Evolutionary conservation across 2,329 filamentous ascomycete species (phyloP).

Genomic region (Cladosporium sp.): DNA sequence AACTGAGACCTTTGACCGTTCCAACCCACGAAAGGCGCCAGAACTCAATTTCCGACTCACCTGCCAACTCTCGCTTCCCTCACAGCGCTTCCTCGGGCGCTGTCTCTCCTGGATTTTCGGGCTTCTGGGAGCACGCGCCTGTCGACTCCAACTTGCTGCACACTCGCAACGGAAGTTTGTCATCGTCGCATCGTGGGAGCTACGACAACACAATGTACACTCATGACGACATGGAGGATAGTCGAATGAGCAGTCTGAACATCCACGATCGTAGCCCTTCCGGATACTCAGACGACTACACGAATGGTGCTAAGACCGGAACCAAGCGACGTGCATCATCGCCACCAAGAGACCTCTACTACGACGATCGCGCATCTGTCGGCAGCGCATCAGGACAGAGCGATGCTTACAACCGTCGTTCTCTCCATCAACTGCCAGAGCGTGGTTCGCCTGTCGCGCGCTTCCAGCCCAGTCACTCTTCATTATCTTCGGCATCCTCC

Average conservation of each 20-base stretch:
- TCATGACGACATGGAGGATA: slow-evolving; percentile 55
- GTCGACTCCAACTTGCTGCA: slow-evolving; percentile 29
- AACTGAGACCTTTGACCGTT: slow-evolving; percentile 47
- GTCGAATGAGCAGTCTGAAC: slow-evolving; percentile 52
- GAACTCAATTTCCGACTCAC: slow-evolving; percentile 40
- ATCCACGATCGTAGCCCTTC: slow-evolving; percentile 55
- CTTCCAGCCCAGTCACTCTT: slow-evolving; percentile 41
- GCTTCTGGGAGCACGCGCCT: slow-evolving; percentile 43
- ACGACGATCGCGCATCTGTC: slow-evolving; percentile 47
- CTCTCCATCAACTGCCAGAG: slow-evolving; percentile 57
- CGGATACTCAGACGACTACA: slow-evolving; percentile 45
- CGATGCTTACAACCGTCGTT: slow-evolving; percentile 57
- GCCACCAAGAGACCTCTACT: slow-evolving; percentile 56
- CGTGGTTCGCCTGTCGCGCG: slow-evolving; percentile 45
- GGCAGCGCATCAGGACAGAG: slow-evolving; percentile 44
- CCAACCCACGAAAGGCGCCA: slow-evolving; percentile 42
- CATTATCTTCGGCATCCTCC: slow-evolving; percentile 63
- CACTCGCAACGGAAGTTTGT: slow-evolving; percentile 44
- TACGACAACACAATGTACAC: slow-evolving; percentile 62
- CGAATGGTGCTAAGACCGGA: slow-evolving; percentile 49
- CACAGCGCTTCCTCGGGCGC: slow-evolving; percentile 42
- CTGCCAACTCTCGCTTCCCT: slow-evolving; percentile 40
- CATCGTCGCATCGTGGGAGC: slow-evolving; percentile 59
- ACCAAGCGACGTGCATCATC: slow-evolving; percentile 66
- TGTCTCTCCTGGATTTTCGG: slow-evolving; percentile 47